Conservation (phyloP, 345 rosid genomes). For the Gossypium turneri region DNA sequence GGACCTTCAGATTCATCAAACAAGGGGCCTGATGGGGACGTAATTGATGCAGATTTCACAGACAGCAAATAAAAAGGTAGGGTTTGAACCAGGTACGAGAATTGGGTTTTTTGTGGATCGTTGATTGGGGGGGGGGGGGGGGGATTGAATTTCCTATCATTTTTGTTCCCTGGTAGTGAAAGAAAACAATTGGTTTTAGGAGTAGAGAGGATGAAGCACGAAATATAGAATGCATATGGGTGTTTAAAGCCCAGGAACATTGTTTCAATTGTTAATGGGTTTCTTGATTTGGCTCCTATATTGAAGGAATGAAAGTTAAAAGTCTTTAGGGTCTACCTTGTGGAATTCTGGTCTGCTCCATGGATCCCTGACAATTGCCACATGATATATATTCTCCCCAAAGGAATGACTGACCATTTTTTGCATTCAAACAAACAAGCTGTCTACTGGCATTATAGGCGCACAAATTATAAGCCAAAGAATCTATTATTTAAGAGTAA, state of each 20-base stretch:
- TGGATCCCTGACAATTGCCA: too few species aligned
- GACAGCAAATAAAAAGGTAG: conserved; percentile 66
- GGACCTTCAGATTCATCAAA: conserved; percentile 48
- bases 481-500: too few species aligned
- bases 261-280: background rate
- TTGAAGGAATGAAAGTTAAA: background rate
- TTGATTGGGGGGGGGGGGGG: background rate
- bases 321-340: too few species aligned
- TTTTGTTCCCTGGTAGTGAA: conserved; percentile 17
- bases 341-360: too few species aligned
- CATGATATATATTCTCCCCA: too few species aligned
- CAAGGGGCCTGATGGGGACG: conserved; percentile 82
- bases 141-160: conserved; percentile 2
- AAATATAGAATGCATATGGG: background rate
- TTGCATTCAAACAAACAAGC: too few species aligned
- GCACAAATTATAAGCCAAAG: too few species aligned
- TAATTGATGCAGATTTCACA: conserved; percentile 85
- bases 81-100: conserved; percentile 14
- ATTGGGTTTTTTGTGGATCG: conserved; percentile 13
- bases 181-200: conserved; percentile 13
- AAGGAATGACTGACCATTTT: too few species aligned
- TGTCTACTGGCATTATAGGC: too few species aligned
- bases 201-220: conserved; percentile 10
- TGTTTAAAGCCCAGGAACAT: background rate
- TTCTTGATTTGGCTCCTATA: background rate